Evolutionary conservation across 371 early-diverging fungal genomes (phyloP), one percentile per base, ranked within the genome.

Genomic region (Apophysomyces ossiformis): DNA sequence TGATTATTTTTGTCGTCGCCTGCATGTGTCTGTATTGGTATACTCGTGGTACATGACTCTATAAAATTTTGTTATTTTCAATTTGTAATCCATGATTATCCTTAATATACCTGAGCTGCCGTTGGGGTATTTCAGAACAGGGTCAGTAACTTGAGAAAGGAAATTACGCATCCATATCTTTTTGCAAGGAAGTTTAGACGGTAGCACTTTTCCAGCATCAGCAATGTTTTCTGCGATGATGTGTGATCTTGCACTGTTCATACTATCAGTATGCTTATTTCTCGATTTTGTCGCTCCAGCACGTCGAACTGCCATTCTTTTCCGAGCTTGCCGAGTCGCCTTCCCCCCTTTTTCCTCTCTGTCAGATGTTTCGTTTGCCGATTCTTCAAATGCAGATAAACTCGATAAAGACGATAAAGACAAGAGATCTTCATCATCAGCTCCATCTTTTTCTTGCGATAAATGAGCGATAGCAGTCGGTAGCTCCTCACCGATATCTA

Each of bases 401-500:
- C 59, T 63, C 1, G 68, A 68, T 1, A 61, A 1, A 39, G 62
- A 57, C 2, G 61, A 67, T 21, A 41, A 37, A 11, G 62, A 54
- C 4, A 43, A 60, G 1, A 37, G 63, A 63, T 39, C 45, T 16
- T 35, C 39, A 66, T 32, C 39, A 15, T 56, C 37, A 18, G 56
- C 18, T 50, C 21, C 21, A 0, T 26, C 21, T 26, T 50, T 50
- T 50, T 21, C 54, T 21, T 50, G 16, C 54, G 21, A 21, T 8
- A 21, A 7, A 50, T 50, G n/a, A 9, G 54, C 1, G 9, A 21
- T 26, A 37, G 36, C 15, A 1, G 57, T 63, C 47, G 61, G n/a
- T 16, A 45, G 16, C 16, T 67, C 71, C 16, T 71, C 68, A 12
- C 68, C 71, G 38, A 71, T 59, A 37, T 71, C 71, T 39, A 71